These are phyloP conservation scores for Arthrobotrys pseudoclavata DNA, from an alignment of 2,329 filamentous ascomycete genomes.

Conservation along the genomic window DNA sequence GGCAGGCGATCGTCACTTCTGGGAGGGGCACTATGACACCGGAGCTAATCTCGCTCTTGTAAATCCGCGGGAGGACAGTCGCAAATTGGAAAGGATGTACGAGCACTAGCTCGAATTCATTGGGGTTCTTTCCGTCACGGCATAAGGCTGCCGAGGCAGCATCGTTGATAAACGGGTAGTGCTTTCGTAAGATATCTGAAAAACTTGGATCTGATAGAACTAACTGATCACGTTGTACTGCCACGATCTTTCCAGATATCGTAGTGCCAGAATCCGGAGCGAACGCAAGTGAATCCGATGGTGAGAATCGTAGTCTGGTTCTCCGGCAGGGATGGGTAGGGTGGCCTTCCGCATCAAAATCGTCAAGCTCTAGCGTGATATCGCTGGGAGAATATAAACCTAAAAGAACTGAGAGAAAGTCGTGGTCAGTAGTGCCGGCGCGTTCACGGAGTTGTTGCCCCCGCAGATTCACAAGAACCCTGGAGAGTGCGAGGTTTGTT, in stretches of 20 bases:
- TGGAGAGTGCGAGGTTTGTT: conserved; percentile 38
- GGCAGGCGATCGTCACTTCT: conserved; percentile 22
- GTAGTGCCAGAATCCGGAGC: conserved; percentile 18
- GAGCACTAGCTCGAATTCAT: conserved; percentile 28
- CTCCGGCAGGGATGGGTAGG: conserved; percentile 40
- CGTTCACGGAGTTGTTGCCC: conserved; percentile 19
- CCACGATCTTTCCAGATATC: conserved; percentile 14
- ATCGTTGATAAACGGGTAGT: conserved; percentile 38
- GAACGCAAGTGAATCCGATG: conserved; percentile 24
- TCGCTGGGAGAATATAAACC: conserved; percentile 27
- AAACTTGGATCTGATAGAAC: conserved; percentile 12
- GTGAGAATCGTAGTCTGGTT: conserved; percentile 41
- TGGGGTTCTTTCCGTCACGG: conserved; percentile 12
- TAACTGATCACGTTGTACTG: not conserved
- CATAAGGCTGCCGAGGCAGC: conserved; percentile 9
- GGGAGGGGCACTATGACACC: conserved; percentile 21
- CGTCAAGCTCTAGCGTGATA: conserved; percentile 34
- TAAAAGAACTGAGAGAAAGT: conserved; percentile 27
- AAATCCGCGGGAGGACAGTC: conserved; percentile 31
- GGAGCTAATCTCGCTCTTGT: conserved; percentile 1
- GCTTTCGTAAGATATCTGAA: conserved; percentile 17
- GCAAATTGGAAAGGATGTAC: conserved; percentile 36
- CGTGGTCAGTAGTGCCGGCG: conserved; percentile 2
- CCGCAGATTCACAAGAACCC: conserved; percentile 17
- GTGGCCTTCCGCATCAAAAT: conserved; percentile 46